Evolutionary conservation across 371 early-diverging fungal species (phyloP).

Genomic region (Syncephalastrum sp.): DNA sequence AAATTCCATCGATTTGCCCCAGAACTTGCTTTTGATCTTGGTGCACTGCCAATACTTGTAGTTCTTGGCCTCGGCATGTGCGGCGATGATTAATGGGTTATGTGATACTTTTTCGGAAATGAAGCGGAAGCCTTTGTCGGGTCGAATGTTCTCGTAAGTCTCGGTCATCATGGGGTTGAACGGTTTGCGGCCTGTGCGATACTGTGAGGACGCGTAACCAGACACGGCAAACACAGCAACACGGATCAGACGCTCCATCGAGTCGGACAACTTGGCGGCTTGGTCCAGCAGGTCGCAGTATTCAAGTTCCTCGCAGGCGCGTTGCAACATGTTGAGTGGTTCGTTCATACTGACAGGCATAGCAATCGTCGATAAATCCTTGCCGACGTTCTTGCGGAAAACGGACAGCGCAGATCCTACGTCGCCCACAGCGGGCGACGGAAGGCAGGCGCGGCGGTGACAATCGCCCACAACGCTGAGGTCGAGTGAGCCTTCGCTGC

Average conservation of each 20-base stretch:
- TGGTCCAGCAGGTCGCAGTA: conserved; percentile 78
- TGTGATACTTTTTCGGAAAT: conserved; percentile 91
- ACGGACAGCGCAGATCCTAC: conserved; percentile 78
- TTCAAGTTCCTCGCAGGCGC: conserved; percentile 87
- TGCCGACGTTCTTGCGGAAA: conserved; percentile 90
- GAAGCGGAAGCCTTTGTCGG: conserved; percentile 78
- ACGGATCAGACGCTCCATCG: conserved; percentile 75
- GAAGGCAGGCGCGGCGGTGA: conserved; percentile 59
- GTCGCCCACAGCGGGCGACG: conserved; percentile 71
- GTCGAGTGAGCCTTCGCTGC: conserved; percentile 9
- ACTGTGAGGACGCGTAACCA: conserved; percentile 78
- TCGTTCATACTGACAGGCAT: conserved; percentile 95
- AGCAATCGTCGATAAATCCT: conserved; percentile 86
- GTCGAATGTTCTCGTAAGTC: conserved; percentile 87
- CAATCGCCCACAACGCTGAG: conserved; percentile 12
- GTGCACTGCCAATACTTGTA: conserved; percentile 76
- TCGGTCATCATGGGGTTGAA: conserved; percentile 96
- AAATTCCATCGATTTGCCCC: conserved; percentile 76
- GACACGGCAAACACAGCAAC: conserved; percentile 86
- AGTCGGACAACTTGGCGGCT: conserved; percentile 61
- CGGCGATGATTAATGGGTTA: conserved; percentile 79
- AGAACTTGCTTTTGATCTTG: conserved; percentile 78
- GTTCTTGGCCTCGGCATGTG: conserved; percentile 66
- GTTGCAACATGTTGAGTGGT: conserved; percentile 87
- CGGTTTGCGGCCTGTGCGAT: conserved; percentile 86